Percentiles rank a stretch among this genome's conserved stretches.
phyloP scores from a whole-genome alignment of 148 eudicot species.

The Vaccinium corymbosum region DNA sequence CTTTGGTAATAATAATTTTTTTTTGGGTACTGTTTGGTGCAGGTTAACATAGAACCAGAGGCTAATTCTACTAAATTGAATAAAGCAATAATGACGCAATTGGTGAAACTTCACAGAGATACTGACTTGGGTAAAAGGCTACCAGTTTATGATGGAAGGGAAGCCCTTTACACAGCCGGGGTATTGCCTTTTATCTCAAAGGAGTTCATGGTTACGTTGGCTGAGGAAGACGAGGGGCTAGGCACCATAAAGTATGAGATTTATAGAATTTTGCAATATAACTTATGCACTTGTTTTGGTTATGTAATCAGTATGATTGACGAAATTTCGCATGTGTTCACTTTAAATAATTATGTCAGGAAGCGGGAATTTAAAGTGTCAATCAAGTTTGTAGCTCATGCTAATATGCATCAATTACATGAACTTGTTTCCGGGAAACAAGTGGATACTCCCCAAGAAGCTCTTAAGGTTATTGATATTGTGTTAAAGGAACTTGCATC shows the following conservation, averaged over 20 bases:
- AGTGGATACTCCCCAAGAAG: constrained; percentile 55
- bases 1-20: neutral
- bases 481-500: constrained; percentile 63
- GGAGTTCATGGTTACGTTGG: constrained; percentile 42
- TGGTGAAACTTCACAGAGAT: constrained; percentile 53
- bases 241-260: constrained; percentile 36
- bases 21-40: constrained; percentile 10
- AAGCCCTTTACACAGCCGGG: constrained; percentile 57
- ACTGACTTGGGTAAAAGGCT: constrained; percentile 53
- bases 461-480: constrained; percentile 55
- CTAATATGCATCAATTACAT: constrained; percentile 48
- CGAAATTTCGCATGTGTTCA: neutral
- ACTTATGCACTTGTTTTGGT: neutral
- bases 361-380: constrained; percentile 47
- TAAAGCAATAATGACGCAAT: constrained; percentile 54
- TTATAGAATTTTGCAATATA: neutral
- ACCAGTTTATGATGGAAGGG: constrained; percentile 68
- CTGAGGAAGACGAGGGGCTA: constrained; percentile 43
- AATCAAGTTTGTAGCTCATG: constrained; percentile 58
- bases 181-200: constrained; percentile 51
- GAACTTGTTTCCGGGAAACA: constrained; percentile 63
- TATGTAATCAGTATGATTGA: neutral
- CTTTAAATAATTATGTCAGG: constrained; percentile 26
- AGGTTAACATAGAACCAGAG: constrained; percentile 65
- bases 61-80: constrained; percentile 46